Conservation (phyloP, 768 basidiomycete genomes). For the Trametes elegans region DNA sequence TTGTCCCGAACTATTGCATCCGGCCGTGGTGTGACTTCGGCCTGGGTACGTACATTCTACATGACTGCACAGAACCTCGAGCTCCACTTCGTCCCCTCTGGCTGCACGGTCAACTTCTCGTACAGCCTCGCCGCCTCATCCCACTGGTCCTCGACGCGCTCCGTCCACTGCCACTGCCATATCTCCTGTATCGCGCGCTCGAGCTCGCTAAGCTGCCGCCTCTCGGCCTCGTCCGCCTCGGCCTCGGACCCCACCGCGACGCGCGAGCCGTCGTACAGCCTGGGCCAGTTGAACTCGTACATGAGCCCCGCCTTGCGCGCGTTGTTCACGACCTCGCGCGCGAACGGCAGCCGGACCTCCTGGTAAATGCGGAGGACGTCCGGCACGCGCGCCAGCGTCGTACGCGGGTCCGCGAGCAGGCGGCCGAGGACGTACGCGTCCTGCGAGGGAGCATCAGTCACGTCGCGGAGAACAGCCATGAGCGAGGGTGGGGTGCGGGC, state of each 20-base stretch:
- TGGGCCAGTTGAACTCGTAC: constrained; percentile 23
- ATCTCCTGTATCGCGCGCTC: constrained; percentile 14
- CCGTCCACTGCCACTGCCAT: constrained; percentile 21
- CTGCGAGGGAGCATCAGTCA: constrained; percentile 1
- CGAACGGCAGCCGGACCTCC: constrained; percentile 23
- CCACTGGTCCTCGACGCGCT: constrained; percentile 18
- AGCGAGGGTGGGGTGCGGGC: background rate
- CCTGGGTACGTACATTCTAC: background rate
- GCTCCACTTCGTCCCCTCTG: background rate
- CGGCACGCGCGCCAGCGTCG: constrained; percentile 10
- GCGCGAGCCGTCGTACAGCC: constrained; percentile 12
- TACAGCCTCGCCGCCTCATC: constrained; percentile 15
- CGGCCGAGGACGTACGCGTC: constrained; percentile 28
- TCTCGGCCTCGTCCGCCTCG: background rate
- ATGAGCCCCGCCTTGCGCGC: constrained; percentile 20
- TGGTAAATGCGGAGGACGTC: constrained; percentile 24
- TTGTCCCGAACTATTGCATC: too few species aligned
- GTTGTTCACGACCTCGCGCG: constrained; percentile 8
- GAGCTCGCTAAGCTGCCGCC: constrained; percentile 12
- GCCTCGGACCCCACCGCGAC: background rate
- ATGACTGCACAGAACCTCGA: background rate
- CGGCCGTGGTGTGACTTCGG: too few species aligned
- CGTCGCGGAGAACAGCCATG: too few species aligned
- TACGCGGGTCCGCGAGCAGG: constrained; percentile 19
- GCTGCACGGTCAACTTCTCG: background rate